A percentile compares a stretch with the other conserved stretches of the same genome.
Conservation (phyloP, 768 basidiomycete genomes). For the Kwoniella botswanensis region DNA sequence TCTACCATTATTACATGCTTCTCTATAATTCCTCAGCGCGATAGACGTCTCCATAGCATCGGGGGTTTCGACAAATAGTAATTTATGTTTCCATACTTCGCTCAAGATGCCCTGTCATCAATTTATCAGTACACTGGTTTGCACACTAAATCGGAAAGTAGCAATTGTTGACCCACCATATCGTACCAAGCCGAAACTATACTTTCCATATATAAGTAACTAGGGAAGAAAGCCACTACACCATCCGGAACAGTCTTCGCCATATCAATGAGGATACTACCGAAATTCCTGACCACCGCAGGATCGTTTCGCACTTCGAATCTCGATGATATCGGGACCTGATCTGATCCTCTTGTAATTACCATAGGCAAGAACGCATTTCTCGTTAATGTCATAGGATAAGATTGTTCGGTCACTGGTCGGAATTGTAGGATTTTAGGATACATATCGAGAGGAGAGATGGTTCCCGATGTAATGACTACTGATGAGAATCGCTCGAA, state of each 20-base stretch:
- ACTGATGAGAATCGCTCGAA: constrained; percentile 98
- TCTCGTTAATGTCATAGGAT: constrained; percentile 94
- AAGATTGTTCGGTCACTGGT: constrained; percentile 94
- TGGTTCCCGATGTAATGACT: constrained; percentile 97
- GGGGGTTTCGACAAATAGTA: constrained; percentile 98
- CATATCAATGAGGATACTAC: constrained; percentile 96
- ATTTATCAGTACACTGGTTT: constrained; percentile 7
- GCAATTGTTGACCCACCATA: constrained; percentile 72
- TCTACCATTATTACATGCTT: constrained; percentile 97
- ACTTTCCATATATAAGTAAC: constrained; percentile 99
- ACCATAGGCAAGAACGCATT: constrained; percentile 97
- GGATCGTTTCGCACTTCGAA: constrained; percentile 99
- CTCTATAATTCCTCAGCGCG: constrained; percentile 93
- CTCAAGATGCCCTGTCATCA: constrained; percentile 85
- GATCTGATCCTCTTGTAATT: constrained; percentile 96
- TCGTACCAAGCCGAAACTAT: constrained; percentile 99
- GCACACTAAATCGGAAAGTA: neutral
- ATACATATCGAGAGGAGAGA: constrained; percentile 99
- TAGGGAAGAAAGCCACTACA: constrained; percentile 98
- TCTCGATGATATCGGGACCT: constrained; percentile 96
- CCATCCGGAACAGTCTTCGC: constrained; percentile 98
- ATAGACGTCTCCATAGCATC: constrained; percentile 99
- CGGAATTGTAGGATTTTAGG: constrained; percentile 99
- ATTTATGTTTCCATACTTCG: constrained; percentile 99
- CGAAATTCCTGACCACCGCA: constrained; percentile 97